Evolutionary conservation across 768 basidiomycete species (phyloP), one percentile per base, ranked within the genome.

Genomic region (Boletales sp.): DNA sequence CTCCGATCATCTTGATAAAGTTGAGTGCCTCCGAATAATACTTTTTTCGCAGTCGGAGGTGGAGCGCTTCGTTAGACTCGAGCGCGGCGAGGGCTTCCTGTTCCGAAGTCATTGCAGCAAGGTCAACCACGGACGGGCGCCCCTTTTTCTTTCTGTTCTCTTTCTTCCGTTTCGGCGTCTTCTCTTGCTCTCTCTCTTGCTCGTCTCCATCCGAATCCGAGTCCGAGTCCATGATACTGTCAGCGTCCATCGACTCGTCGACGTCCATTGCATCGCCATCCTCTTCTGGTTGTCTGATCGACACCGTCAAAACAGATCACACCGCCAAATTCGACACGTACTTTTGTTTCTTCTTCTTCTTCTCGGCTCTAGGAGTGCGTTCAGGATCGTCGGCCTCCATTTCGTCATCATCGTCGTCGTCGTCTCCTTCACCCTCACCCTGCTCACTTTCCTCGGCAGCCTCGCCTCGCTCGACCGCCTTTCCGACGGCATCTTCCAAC

Each of bases 11-110:
- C 38, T 75, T 75, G 60, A 97, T 94, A 66, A 98, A 98, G 49
- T 69, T 74, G 36, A 97, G 72, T 4, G 86, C 92, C 62, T 97
- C 95, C 5, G 80, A 74, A 61, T 87, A 92, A 69, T 93, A 96
- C 60, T 87, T 87, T 69, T 89, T 94, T 53, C 79, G 81, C 28
- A 96, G 72, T 17, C 83, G 78, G 8, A 91, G 75, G 45, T 80
- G 76, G 5, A 81, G 74, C 36, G 87, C 67, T 51, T 90, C 76
- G 55, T 85, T 78, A 35, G 78, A 77, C 55, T 91, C 79, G 33
- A 88, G 72, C 4, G 81, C 78, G 6, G 84, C 84, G 30, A 92
- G 73, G 0, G 83, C 84, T 10, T 77, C 82, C 62, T 90, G 84
- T 57, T 88, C 87, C 40, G 83, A 76, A 9, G 81, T 78, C 41